Conservation (phyloP, 164 flowering plant species). For the Annona squamosa region DNA sequence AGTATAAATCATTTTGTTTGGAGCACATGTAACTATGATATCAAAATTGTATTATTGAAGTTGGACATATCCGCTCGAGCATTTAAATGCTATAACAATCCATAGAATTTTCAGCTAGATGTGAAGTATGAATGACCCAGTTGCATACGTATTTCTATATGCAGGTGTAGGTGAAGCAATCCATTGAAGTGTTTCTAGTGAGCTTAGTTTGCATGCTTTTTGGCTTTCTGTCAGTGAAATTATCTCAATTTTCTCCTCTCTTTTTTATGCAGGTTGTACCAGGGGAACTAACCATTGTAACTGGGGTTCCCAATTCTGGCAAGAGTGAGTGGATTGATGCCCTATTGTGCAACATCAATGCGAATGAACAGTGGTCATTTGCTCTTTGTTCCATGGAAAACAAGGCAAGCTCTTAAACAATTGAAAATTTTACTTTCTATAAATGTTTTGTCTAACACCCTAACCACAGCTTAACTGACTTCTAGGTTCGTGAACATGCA, state of each 20-base stretch:
- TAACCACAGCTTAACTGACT: background rate
- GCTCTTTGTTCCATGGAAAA: constrained; percentile 99
- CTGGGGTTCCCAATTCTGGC: constrained; percentile 98
- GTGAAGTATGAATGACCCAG: too few species aligned
- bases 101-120: too few species aligned
- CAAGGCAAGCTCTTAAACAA: constrained; percentile 34
- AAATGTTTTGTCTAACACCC: background rate
- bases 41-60: too few species aligned
- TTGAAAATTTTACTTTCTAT: background rate
- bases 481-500: constrained; percentile 92
- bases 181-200: too few species aligned
- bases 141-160: too few species aligned
- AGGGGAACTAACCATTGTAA: constrained; percentile 86
- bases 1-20: too few species aligned
- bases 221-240: background rate
- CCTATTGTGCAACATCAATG: constrained; percentile 77
- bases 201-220: too few species aligned
- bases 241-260: background rate
- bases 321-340: constrained; percentile 99
- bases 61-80: too few species aligned
- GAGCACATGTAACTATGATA: too few species aligned
- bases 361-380: constrained; percentile 71
- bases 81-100: too few species aligned
- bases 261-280: constrained; percentile 65
- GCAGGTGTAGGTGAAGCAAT: too few species aligned